These are phyloP conservation scores for Smallanthus sonchifolius DNA, from an alignment of 129 eudicot species.

Conservation along the genomic window DNA sequence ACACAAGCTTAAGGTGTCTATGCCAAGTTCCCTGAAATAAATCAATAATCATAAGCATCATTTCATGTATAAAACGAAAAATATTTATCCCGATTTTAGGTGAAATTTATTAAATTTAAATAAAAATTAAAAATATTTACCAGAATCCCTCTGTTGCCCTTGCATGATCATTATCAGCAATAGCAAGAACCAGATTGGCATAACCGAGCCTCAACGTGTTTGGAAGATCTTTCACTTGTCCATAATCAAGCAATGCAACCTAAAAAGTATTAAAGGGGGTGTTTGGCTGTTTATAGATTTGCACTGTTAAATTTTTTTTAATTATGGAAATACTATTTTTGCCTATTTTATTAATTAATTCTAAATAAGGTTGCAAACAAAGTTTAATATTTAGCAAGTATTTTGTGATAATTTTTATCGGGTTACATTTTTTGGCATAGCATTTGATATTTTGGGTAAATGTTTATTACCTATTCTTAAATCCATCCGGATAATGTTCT, in stretches of 20 bases:
- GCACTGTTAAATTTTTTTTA: neutral
- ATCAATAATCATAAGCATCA: neutral
- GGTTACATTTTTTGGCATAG: neutral
- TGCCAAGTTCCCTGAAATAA: slow-evolving; percentile 84
- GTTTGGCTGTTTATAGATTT: neutral
- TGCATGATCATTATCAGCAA: slow-evolving; percentile 79
- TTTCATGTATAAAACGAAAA: neutral
- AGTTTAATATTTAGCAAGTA: neutral
- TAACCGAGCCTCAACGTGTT: slow-evolving; percentile 80
- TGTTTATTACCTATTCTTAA: neutral
- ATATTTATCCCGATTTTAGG: neutral
- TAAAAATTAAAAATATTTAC: slow-evolving; percentile 20
- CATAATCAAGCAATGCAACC: slow-evolving; percentile 97
- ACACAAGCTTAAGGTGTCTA: slow-evolving; percentile 55
- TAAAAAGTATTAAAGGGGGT: slow-evolving; percentile 12
- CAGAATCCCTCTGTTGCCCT: slow-evolving; percentile 77
- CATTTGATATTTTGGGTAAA: neutral
- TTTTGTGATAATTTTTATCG: neutral
- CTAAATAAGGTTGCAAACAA: neutral
- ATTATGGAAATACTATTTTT: neutral
- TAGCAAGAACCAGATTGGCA: slow-evolving; percentile 83
- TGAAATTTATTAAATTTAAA: neutral
- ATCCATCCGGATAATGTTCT: neutral
- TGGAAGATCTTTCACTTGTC: slow-evolving; percentile 99
- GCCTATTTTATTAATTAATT: neutral